Evolutionary conservation across 1,284 basidiomycete genomes (phyloP).

Genomic region (Tausonia pullulans): DNA sequence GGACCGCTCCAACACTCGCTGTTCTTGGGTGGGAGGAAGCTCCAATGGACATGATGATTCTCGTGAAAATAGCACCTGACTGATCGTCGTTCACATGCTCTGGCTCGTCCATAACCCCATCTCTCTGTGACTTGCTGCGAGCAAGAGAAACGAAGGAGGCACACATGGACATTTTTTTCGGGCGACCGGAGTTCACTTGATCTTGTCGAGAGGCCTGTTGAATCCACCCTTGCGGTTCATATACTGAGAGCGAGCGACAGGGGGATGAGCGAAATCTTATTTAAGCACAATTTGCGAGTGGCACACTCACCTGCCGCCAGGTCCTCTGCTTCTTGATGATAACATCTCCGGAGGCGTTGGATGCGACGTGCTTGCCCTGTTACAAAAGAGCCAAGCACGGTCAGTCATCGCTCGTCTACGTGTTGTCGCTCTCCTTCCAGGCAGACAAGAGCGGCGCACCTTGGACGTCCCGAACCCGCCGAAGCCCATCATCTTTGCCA

Average conservation of each 20-base stretch:
- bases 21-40: too few species aligned
- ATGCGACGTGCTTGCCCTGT: conserved; percentile 57
- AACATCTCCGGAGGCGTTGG: conserved; percentile 43
- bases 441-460: conserved; percentile 38
- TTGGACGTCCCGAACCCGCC: conserved; percentile 81
- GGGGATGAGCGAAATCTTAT: not conserved
- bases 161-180: not conserved
- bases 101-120: too few species aligned
- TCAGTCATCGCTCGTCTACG: not conserved
- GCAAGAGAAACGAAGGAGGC: too few species aligned
- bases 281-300: not conserved
- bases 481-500: conserved; percentile 88
- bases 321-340: conserved; percentile 79
- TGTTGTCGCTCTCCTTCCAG: not conserved
- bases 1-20: too few species aligned
- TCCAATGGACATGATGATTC: too few species aligned
- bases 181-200: conserved; percentile 40
- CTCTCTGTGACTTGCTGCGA: too few species aligned
- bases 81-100: too few species aligned
- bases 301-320: conserved; percentile 59
- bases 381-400: not conserved
- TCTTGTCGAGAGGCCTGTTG: conserved; percentile 72
- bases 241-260: conserved; percentile 18
- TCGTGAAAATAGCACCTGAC: too few species aligned
- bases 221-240: conserved; percentile 72